Conservation (phyloP, 2,329 filamentous ascomycete species). For the Fusarium sp. region DNA sequence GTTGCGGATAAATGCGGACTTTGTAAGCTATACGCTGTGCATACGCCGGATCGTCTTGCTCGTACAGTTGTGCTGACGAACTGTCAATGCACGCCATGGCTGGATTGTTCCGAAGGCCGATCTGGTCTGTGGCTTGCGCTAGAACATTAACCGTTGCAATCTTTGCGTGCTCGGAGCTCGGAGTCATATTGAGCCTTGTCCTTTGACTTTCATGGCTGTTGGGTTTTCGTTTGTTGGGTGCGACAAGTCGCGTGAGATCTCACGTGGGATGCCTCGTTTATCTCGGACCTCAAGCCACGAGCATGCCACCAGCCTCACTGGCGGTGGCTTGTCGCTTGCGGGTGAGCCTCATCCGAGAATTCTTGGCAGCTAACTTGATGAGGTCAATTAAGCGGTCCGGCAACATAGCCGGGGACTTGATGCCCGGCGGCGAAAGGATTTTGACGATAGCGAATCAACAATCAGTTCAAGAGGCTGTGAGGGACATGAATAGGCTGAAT, state of each 20-base stretch:
- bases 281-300: too few relatives aligned
- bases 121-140: neutral
- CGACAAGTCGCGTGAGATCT: rapidly evolving
- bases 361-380: slow-evolving; percentile 20
- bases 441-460: neutral
- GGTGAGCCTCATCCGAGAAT: neutral
- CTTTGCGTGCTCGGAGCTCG: neutral
- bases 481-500: too few relatives aligned
- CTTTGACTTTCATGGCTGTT: neutral
- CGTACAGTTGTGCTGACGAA: slow-evolving; percentile 24
- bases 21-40: slow-evolving; percentile 21
- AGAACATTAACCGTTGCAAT: neutral
- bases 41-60: neutral
- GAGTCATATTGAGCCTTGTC: neutral
- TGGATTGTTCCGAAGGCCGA: slow-evolving; percentile 13
- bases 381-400: slow-evolving; percentile 24
- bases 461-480: too few relatives aligned
- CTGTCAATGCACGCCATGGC: neutral
- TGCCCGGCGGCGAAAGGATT: slow-evolving; percentile 2
- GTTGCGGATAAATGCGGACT: slow-evolving; percentile 26
- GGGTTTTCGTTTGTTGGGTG: too few relatives aligned
- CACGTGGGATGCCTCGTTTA: neutral
- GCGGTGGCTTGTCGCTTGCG: neutral
- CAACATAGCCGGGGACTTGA: slow-evolving; percentile 10
- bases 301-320: neutral